A percentile compares a stretch with the other conserved stretches of the same genome.
Evolutionary conservation across 371 early-diverging fungal genomes (phyloP).

Genomic region (Rhizomucor pusillus): DNA sequence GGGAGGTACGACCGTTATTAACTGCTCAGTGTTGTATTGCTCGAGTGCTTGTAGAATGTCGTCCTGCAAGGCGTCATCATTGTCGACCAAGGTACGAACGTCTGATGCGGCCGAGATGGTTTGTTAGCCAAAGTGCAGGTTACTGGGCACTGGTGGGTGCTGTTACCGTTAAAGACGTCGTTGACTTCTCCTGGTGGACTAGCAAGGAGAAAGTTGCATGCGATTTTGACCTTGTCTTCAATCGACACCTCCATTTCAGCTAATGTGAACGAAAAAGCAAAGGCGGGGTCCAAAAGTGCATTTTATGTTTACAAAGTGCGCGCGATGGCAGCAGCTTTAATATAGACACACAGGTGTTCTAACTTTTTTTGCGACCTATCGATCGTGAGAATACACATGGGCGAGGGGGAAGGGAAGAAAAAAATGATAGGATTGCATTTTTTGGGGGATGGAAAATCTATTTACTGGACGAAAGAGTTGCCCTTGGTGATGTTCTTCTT

Average conservation of each 20-base stretch:
- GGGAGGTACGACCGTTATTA: constrained; percentile 66
- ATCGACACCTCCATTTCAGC: constrained; percentile 15
- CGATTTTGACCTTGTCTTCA: constrained; percentile 76
- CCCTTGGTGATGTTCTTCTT: constrained; percentile 93
- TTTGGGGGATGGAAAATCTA: not conserved
- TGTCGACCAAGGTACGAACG: constrained; percentile 78
- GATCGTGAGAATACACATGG: too few species aligned
- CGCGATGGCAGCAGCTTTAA: too few species aligned
- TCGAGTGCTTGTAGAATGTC: constrained; percentile 72
- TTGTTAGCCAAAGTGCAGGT: not conserved
- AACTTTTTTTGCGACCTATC: too few species aligned
- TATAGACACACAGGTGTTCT: too few species aligned
- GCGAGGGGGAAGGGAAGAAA: too few species aligned
- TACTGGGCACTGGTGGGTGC: not conserved
- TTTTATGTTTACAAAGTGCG: too few species aligned
- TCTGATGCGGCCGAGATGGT: constrained; percentile 54
- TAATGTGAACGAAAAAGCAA: too few species aligned
- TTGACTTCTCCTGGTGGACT: constrained; percentile 97
- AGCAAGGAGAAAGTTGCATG: constrained; percentile 75
- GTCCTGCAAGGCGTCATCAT: constrained; percentile 76
- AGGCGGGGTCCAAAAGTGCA: too few species aligned
- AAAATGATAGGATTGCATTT: too few species aligned
- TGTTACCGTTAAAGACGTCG: constrained; percentile 90
- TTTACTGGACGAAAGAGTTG: constrained; percentile 57
- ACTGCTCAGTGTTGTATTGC: constrained; percentile 85